Evolutionary conservation across 2,329 filamentous ascomycete species (phyloP).

Genomic region (Epichloe baconii): DNA sequence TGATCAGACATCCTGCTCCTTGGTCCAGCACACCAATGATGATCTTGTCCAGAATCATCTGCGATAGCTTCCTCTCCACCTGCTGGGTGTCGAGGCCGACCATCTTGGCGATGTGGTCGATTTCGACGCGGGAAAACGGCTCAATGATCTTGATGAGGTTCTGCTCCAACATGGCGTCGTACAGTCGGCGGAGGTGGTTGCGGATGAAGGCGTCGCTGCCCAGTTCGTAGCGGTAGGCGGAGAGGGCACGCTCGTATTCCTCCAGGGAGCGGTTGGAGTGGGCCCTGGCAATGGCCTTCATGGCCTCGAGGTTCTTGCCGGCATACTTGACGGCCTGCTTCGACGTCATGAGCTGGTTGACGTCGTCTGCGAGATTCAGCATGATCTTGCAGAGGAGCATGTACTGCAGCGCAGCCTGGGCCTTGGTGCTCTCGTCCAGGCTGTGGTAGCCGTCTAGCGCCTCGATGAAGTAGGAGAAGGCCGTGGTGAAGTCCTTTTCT

Average conservation of each 20-base stretch:
- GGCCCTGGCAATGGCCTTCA: conserved; percentile 95
- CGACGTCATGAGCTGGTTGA: conserved; percentile 84
- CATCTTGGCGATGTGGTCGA: conserved; percentile 94
- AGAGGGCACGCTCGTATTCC: conserved; percentile 89
- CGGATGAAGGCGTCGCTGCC: conserved; percentile 93
- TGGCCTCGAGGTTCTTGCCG: conserved; percentile 89
- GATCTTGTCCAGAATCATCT: conserved; percentile 99
- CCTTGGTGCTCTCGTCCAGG: conserved; percentile 75
- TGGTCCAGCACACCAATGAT: conserved; percentile 96
- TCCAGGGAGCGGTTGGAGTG: conserved; percentile 92
- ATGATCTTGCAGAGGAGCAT: conserved; percentile 99
- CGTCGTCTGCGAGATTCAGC: conserved; percentile 93
- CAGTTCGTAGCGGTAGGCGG: conserved; percentile 83
- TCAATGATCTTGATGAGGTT: conserved; percentile 99
- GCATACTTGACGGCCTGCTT: conserved; percentile 97
- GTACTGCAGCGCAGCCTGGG: conserved; percentile 96
- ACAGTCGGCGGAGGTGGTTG: conserved; percentile 86
- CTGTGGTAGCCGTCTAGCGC: conserved; percentile 93
- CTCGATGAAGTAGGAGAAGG: conserved; percentile 98
- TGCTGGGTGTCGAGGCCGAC: conserved; percentile 91
- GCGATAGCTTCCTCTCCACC: conserved; percentile 93
- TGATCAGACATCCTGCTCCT: conserved; percentile 91
- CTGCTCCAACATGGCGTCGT: conserved; percentile 98
- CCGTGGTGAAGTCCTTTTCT: conserved; percentile 97
- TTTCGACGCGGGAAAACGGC: conserved; percentile 93